Evolutionary conservation across 2,329 filamentous ascomycete genomes (phyloP).

Genomic region (Neospermospora avenae): DNA sequence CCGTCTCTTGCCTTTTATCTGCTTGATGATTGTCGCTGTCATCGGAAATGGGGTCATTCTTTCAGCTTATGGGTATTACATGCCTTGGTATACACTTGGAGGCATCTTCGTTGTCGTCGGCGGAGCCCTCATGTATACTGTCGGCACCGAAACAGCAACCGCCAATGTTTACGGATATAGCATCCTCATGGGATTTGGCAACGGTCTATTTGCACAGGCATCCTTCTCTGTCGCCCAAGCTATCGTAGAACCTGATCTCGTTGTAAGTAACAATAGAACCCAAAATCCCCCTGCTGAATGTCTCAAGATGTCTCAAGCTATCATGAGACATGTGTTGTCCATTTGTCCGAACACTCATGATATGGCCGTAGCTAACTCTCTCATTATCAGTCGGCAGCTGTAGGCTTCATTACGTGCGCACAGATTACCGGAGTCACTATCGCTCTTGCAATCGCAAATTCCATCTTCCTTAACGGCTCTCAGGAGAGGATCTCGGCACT

Average conservation of each 20-base stretch:
- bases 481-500: conserved; percentile 31
- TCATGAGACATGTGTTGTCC: too few relatives aligned
- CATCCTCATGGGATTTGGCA: conserved; percentile 41
- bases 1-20: conserved; percentile 38
- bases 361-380: too few relatives aligned
- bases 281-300: too few relatives aligned
- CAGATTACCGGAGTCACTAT: conserved; percentile 39
- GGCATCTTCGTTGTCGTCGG: conserved; percentile 38
- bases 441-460: conserved; percentile 38
- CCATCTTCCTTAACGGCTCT: conserved; percentile 38
- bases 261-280: too few relatives aligned
- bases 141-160: conserved; percentile 29
- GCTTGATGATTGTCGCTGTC: conserved; percentile 36
- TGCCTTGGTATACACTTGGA: conserved; percentile 39
- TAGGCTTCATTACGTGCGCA: conserved; percentile 40
- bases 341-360: too few relatives aligned
- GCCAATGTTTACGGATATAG: conserved; percentile 36
- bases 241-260: conserved; percentile 33
- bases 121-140: conserved; percentile 33
- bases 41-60: conserved; percentile 36
- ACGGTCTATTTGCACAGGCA: conserved; percentile 38
- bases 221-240: conserved; percentile 40
- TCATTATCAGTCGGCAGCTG: conserved; percentile 35
- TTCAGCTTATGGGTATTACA: conserved; percentile 38
- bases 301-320: too few relatives aligned